Percentiles rank a stretch among this genome's conserved stretches.
These are phyloP conservation scores for Aspergillus terreus DNA, from an alignment of 2,329 filamentous ascomycete species.

Conservation along the genomic window DNA sequence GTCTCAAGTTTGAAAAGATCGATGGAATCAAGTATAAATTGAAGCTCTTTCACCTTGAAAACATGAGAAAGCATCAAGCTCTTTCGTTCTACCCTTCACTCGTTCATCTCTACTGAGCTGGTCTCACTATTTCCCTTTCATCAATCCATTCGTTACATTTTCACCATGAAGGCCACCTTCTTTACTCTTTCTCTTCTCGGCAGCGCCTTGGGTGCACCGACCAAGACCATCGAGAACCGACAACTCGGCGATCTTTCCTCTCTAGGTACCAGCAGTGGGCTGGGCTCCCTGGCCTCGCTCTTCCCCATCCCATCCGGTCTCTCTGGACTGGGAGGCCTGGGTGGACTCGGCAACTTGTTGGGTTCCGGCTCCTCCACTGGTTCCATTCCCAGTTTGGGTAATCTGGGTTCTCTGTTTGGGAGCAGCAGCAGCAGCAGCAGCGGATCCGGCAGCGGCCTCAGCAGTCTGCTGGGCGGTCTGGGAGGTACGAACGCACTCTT, in stretches of 20 bases:
- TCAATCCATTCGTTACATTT: neutral
- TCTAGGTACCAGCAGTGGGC: conserved; percentile 6
- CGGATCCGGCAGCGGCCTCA: no score
- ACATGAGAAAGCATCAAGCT: neutral
- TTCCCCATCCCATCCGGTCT: conserved; percentile 2
- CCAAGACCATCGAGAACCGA: conserved; percentile 22
- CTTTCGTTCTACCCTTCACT: neutral
- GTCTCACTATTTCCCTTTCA: neutral
- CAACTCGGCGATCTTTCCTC: conserved; percentile 7
- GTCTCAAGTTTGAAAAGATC: neutral
- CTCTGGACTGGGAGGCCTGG: neutral
- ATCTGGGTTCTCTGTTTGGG: neutral
- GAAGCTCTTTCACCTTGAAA: neutral
- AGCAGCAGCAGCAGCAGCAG: neutral
- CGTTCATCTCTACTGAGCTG: neutral
- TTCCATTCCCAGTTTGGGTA: neutral
- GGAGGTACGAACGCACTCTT: neutral
- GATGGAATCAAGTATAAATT: neutral
- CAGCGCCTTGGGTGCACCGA: conserved; percentile 21
- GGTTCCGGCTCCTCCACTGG: neutral
- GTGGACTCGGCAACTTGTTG: neutral
- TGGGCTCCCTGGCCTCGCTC: conserved; percentile 12
- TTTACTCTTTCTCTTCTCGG: conserved; percentile 19
- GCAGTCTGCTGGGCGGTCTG: neutral
- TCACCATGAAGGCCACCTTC: conserved; percentile 20